Base-by-base conservation (phyloP, 768 basidiomycete species). In the Termitomyces sp. region DNA sequence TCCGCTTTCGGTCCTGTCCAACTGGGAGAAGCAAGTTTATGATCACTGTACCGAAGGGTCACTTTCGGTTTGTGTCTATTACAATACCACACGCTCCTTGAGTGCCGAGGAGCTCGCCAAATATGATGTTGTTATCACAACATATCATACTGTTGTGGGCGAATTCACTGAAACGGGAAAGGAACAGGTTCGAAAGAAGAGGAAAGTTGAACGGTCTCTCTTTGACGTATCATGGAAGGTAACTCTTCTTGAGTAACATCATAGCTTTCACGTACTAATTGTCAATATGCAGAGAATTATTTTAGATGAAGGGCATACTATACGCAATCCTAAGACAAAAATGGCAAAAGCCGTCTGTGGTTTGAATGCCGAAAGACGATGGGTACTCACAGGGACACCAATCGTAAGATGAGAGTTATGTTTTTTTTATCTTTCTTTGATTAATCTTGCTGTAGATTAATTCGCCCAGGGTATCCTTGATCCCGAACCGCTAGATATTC, bases 271-370 rank as follows among this genome's bases (percentile, higher is more conserved):
- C 51, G 42, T 13, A 39, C 60, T 49, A 33, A 22, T 20, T 48
- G 12, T 39, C 32, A 24, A 13, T 46, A 8, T 44, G 91, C 28
- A 55, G 87, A 80, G 95, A 60, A 71, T 96, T 45, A 84, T 96
- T 22, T 77, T 96, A 5, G 95, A 97, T 65, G 95, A 97, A 74
- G 95, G 92, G 0, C 95, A 97, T 69, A 87, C 70, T 28, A 89
- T 97, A 63, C 86, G 93, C 55, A 97, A 96, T 70, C 84, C 91
- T 2, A 89, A 82, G 71, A 93, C 94, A 0, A 92, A 94, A 76
- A 92, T 91, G 84, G 81, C 91, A 9, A 78, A 81, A 66, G 88
- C 90, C 0, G 85, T 87, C 1, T 86, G 79, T 60, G 84, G 72
- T 18, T 75, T 94, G 24, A 73, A 74, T 18, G 89, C 88, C 0